Conservation (phyloP, 345 rosid species). For the Pistacia integerrima region DNA sequence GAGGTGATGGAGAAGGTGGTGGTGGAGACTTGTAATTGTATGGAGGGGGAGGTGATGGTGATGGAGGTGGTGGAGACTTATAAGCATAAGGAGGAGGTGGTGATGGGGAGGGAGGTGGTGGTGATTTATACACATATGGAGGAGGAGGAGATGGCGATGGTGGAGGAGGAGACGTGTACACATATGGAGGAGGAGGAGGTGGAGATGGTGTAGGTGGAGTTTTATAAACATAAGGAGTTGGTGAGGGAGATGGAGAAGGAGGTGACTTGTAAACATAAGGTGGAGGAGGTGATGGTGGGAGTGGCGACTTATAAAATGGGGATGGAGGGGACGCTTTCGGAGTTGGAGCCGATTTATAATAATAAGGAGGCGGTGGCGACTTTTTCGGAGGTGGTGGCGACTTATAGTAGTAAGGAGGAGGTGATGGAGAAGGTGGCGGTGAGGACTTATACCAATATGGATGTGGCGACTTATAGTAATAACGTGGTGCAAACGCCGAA, state of each 20-base stretch:
- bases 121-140: neutral
- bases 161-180: too few species aligned
- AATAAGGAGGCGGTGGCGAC: neutral
- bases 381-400: neutral
- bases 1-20: neutral
- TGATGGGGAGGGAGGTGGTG: neutral
- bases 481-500: too few species aligned
- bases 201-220: neutral
- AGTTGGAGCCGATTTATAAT: neutral
- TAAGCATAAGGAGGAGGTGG: neutral
- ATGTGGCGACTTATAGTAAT: neutral
- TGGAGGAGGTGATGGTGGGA: neutral
- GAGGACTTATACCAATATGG: neutral
- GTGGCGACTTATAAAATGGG: neutral
- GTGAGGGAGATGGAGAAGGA: neutral
- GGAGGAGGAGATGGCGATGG: neutral
- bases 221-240: neutral
- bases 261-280: neutral
- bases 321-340: neutral
- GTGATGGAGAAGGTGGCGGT: neutral
- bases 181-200: neutral
- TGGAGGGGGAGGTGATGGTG: neutral
- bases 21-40: neutral
- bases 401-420: neutral
- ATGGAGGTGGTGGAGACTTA: neutral